Conservation (phyloP, 306 rosid species). For the Quercus cerris region DNA sequence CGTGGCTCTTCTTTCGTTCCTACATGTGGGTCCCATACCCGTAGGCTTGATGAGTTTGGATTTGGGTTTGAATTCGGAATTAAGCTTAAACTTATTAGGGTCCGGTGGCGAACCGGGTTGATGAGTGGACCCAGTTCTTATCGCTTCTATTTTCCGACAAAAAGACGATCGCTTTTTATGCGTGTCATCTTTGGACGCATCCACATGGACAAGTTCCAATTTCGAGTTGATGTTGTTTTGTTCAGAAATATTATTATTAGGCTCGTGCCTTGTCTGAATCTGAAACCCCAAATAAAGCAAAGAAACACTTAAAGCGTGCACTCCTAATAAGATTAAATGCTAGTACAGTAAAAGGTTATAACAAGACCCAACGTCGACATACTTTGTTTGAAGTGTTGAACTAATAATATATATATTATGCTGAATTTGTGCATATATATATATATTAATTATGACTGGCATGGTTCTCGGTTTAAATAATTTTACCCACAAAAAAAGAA, state of each 20-base stretch:
- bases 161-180: constrained; percentile 24
- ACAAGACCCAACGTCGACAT: not conserved
- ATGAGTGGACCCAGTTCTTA: constrained; percentile 13
- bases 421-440: too few species aligned
- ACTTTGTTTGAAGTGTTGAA: too few species aligned
- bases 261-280: constrained; percentile 6
- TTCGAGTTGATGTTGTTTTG: not conserved
- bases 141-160: constrained; percentile 23
- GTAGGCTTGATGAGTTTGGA: not conserved
- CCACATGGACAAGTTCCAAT: not conserved
- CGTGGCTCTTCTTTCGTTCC: too few species aligned
- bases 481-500: too few species aligned
- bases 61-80: not conserved
- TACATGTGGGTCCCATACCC: not conserved
- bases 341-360: too few species aligned
- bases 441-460: too few species aligned
- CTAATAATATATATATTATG: too few species aligned
- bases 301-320: not conserved
- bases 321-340: not conserved
- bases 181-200: constrained; percentile 31
- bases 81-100: not conserved
- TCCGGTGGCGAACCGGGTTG: constrained; percentile 29
- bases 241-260: not conserved
- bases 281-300: too few species aligned
- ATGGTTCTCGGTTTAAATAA: too few species aligned